Conservation (phyloP, 257 asterid species). For the Jaltomata sinuosa region DNA sequence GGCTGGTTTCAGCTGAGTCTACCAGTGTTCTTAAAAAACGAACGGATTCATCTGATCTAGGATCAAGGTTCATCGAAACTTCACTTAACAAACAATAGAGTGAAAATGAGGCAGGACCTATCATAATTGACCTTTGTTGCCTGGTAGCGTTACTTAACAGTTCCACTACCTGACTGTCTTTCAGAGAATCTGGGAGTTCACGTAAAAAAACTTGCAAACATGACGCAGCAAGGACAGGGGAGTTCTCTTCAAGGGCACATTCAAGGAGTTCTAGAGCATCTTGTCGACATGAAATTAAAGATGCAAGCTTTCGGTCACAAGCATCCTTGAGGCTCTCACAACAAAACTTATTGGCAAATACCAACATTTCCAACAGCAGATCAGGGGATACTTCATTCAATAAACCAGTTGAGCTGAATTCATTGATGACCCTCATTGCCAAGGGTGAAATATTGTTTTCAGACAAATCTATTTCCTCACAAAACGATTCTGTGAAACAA, state of each 20-base stretch:
- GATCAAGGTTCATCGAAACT: constrained; percentile 65
- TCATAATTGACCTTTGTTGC: constrained; percentile 65
- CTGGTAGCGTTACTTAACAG: constrained; percentile 49
- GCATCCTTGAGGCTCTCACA: constrained; percentile 87
- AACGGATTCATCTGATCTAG: constrained; percentile 58
- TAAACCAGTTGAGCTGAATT: constrained; percentile 50
- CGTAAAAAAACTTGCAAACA: constrained; percentile 83
- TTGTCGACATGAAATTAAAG: constrained; percentile 58
- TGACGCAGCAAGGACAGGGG: constrained; percentile 81
- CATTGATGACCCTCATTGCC: constrained; percentile 57
- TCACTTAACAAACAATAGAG: constrained; percentile 79
- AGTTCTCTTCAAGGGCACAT: constrained; percentile 78
- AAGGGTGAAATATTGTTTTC: constrained; percentile 66
- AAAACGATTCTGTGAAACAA: constrained; percentile 65
- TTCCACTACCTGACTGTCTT: constrained; percentile 58
- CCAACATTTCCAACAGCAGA: constrained; percentile 78
- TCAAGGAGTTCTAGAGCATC: constrained; percentile 89
- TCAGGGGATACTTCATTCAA: constrained; percentile 42
- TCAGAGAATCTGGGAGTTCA: constrained; percentile 64
- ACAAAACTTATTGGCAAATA: constrained; percentile 89
- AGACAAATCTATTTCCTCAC: constrained; percentile 76
- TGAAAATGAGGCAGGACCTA: constrained; percentile 68
- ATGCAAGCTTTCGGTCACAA: constrained; percentile 82
- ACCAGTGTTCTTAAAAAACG: constrained; percentile 53
- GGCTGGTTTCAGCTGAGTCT: constrained; percentile 48